These are phyloP conservation scores for Paramecium tetraurelia DNA, from an alignment of 73 alveolate species.

Conservation along the genomic window DNA sequence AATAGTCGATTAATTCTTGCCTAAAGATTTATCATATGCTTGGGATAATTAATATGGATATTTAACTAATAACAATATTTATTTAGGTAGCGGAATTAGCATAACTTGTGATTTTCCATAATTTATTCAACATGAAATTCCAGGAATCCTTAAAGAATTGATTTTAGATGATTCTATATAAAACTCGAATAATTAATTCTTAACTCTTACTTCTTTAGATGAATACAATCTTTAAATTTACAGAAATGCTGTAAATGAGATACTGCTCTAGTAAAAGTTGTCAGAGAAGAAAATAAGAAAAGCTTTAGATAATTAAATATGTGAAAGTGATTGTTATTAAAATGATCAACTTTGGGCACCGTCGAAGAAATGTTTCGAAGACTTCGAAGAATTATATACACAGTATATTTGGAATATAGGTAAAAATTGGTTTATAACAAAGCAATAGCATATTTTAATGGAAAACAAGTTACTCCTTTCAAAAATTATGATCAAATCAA, in stretches of 20 bases:
- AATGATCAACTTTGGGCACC: conserved; percentile 19
- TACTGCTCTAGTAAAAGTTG: not conserved
- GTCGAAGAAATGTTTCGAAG: not conserved
- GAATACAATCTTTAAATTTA: not conserved
- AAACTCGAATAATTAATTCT: not conserved
- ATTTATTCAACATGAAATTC: not conserved
- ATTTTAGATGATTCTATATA: not conserved
- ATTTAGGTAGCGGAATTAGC: not conserved
- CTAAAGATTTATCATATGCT: not conserved
- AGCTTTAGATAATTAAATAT: not conserved
- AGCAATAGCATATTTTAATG: not conserved
- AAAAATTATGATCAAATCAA: not conserved
- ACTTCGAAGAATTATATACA: not conserved
- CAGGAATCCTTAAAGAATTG: not conserved
- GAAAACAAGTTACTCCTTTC: not conserved
- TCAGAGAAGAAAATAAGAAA: not conserved
- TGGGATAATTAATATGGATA: not conserved
- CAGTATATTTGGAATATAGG: not conserved
- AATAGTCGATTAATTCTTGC: not conserved
- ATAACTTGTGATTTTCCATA: not conserved
- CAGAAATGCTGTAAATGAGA: not conserved
- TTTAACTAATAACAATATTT: not conserved
- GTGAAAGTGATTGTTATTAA: not conserved
- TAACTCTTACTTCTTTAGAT: not conserved
- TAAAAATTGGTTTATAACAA: not conserved